A percentile compares a stretch with the other conserved stretches of the same genome.
Conservation (phyloP, 345 rosid species). For the Gossypium bickii region DNA sequence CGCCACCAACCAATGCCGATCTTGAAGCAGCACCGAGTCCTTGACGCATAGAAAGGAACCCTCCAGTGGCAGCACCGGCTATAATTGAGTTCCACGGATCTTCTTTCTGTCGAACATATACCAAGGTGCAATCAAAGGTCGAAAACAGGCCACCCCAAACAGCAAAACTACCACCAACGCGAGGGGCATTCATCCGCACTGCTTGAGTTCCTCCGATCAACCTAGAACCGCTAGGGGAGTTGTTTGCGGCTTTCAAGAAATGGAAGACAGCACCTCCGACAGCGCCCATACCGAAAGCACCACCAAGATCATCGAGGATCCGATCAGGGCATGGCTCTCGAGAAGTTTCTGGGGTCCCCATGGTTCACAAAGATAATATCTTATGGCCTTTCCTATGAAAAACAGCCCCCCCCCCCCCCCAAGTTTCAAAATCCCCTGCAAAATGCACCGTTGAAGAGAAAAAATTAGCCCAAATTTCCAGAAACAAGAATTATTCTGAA, state of each 20-base stretch:
- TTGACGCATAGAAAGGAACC: slow-evolving; percentile 56
- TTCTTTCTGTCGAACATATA: slow-evolving; percentile 58
- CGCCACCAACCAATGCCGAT: slow-evolving; percentile 47
- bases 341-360: slow-evolving; percentile 59
- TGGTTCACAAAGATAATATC: background rate
- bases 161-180: slow-evolving; percentile 67
- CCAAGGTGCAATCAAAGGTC: slow-evolving; percentile 51
- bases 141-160: slow-evolving; percentile 63
- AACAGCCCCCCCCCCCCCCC: background rate
- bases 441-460: background rate
- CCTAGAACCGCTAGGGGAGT: slow-evolving; percentile 54
- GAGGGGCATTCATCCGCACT: slow-evolving; percentile 62
- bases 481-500: background rate
- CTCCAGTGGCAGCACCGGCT: slow-evolving; percentile 73
- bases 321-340: slow-evolving; percentile 48
- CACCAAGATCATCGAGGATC: slow-evolving; percentile 48
- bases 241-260: slow-evolving; percentile 48
- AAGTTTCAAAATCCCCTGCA: background rate
- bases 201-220: slow-evolving; percentile 60
- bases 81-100: slow-evolving; percentile 71
- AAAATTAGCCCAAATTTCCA: background rate
- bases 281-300: slow-evolving; percentile 65
- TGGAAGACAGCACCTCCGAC: slow-evolving; percentile 65
- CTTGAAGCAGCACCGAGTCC: slow-evolving; percentile 53
- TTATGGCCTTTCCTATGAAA: background rate